Conservation (phyloP, 2,329 filamentous ascomycete species). For the Biscogniauxia mediterranea region DNA sequence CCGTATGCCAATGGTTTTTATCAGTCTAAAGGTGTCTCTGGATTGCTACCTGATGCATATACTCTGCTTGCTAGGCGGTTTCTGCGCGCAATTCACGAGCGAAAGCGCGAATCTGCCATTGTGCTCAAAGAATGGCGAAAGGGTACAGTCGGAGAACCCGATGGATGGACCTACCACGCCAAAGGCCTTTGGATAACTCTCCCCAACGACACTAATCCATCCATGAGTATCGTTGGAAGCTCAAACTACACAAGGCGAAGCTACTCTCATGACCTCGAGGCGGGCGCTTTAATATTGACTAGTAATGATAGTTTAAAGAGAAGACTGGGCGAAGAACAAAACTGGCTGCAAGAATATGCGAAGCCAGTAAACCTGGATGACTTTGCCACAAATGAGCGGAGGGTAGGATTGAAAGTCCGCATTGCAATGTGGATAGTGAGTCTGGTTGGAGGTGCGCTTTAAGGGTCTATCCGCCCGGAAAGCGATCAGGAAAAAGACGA, state of each 20-base stretch:
- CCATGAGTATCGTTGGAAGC: slow-evolving; percentile 81
- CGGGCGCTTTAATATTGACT: slow-evolving; percentile 83
- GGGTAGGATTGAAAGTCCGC: slow-evolving; percentile 80
- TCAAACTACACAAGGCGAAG: slow-evolving; percentile 95
- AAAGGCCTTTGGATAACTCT: slow-evolving; percentile 92
- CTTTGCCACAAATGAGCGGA: slow-evolving; percentile 75
- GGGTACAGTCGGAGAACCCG: slow-evolving; percentile 76
- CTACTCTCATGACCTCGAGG: slow-evolving; percentile 89
- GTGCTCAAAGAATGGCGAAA: slow-evolving; percentile 82
- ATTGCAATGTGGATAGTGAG: slow-evolving; percentile 93
- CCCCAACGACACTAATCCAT: slow-evolving; percentile 62
- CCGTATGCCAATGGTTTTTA: slow-evolving; percentile 96
- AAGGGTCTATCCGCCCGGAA: slow-evolving; percentile 13
- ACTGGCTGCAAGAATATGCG: slow-evolving; percentile 76
- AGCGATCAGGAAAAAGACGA: not conserved
- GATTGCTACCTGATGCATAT: slow-evolving; percentile 88
- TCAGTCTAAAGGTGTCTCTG: slow-evolving; percentile 80
- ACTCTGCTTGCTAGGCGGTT: slow-evolving; percentile 84
- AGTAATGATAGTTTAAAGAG: slow-evolving; percentile 68
- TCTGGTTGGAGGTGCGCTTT: slow-evolving; percentile 84
- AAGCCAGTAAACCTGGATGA: slow-evolving; percentile 69
- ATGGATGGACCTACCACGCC: slow-evolving; percentile 95
- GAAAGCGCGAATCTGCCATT: slow-evolving; percentile 55
- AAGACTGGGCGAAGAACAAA: slow-evolving; percentile 75
- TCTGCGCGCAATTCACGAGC: slow-evolving; percentile 55